phyloP scores from a whole-genome alignment of 768 basidiomycete species.

The Trametes cubensis region DNA sequence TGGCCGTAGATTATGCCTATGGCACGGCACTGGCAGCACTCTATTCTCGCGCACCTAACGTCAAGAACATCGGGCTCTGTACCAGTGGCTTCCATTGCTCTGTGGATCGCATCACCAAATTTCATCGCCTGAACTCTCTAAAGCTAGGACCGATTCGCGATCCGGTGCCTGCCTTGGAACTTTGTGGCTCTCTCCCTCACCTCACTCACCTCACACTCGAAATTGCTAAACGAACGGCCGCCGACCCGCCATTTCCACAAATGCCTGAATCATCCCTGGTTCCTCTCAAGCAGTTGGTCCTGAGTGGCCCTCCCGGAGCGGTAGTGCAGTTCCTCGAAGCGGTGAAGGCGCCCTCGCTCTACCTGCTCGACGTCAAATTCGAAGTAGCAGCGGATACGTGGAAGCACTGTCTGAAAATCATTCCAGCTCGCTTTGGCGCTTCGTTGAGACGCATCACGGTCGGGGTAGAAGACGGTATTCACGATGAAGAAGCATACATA shows the following conservation, averaged over 20 bases:
- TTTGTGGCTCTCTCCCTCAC: background rate
- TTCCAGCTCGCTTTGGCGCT: background rate
- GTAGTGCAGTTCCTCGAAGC: background rate
- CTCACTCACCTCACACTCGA: background rate
- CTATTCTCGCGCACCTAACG: background rate
- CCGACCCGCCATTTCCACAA: background rate
- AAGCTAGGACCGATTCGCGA: background rate
- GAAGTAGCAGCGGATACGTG: background rate
- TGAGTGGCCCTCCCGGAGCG: background rate
- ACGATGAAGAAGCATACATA: background rate
- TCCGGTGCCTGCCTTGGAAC: background rate
- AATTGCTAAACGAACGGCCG: background rate
- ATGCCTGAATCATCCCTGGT: background rate
- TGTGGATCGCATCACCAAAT: background rate
- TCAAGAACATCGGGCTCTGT: background rate
- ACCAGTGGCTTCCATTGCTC: conserved; percentile 3
- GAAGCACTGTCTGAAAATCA: background rate
- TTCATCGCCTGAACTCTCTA: background rate
- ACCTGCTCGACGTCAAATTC: background rate
- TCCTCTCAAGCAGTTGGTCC: background rate
- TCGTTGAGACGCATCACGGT: background rate
- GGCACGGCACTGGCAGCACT: conserved; percentile 1
- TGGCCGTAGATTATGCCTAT: background rate
- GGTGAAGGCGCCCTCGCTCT: background rate
- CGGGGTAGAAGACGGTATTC: background rate